Evolutionary conservation across 352 stramenopile species (phyloP).

Genomic region (Globisporangium recalcitrans): DNA sequence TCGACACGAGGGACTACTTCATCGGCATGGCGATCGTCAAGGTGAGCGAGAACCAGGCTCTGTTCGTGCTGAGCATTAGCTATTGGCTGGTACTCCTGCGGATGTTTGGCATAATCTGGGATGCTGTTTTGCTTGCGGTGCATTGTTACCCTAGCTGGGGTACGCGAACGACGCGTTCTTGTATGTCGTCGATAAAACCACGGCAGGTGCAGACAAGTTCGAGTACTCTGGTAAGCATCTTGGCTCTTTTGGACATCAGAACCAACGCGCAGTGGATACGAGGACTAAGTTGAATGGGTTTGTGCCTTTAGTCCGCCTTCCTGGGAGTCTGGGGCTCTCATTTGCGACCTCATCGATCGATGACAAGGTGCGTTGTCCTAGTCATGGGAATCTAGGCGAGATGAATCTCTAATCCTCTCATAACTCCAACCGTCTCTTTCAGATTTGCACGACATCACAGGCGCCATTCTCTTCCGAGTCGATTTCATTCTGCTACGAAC

Average conservation of each 20-base stretch:
- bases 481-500: constrained; percentile 32
- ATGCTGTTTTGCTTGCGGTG: too few species aligned
- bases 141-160: too few species aligned
- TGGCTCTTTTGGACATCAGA: too few species aligned
- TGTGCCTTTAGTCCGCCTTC: constrained; percentile 13
- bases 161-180: constrained; percentile 39
- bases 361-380: constrained; percentile 6
- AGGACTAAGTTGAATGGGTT: not conserved
- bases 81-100: too few species aligned
- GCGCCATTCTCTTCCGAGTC: constrained; percentile 5
- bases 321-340: constrained; percentile 22
- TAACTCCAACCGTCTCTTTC: not conserved
- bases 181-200: constrained; percentile 42
- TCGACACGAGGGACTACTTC: constrained; percentile 34
- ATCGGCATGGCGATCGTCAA: constrained; percentile 36
- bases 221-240: constrained; percentile 30
- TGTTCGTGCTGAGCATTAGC: too few species aligned
- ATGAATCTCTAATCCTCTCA: not conserved
- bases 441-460: constrained; percentile 28
- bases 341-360: constrained; percentile 43
- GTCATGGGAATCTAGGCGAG: too few species aligned
- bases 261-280: too few species aligned
- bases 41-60: constrained; percentile 8
- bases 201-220: constrained; percentile 25
- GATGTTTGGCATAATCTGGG: not conserved